Base-by-base conservation (phyloP, 345 rosid species). In the Erucastrum elatum region DNA sequence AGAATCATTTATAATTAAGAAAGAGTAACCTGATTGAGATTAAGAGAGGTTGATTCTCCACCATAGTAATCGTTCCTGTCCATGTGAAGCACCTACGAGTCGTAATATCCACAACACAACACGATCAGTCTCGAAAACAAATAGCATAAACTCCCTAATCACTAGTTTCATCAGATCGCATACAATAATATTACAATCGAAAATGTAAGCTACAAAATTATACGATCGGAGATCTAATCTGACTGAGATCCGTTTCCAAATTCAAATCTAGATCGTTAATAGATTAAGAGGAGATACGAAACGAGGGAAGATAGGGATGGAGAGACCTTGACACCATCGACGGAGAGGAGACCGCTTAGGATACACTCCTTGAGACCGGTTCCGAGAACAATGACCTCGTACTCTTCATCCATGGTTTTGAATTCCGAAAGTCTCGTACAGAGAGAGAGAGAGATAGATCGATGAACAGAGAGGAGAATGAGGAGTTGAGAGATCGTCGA, bases 291-390 rank as follows among this genome's bases (percentile, higher is more conserved):
- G 59, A 46, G 16, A 64, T 37, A 35, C 3, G 41, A 77, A 65
- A 15, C 59, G 4, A 64, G 21, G 29, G 79, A 30, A n/a, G n/a
- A n/a, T n/a, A n/a, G n/a, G n/a, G n/a, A n/a, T 12, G 1, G 44
- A 51, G 34, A 49, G 84, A 90, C 97, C 88, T 93, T 95, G 89
- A 91, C 94, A 33, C 98, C 98, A 84, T 90, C 87, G 31, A 92
- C 97, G 53, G 95, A 95, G 68, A 95, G 94, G 68, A 95, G 93
- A 17, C 98, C 98, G 4, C 97, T 92, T 80, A 90, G 97, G 70
- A 94, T 94, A 85, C 98, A 94, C 83, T 94, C 94, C 76, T 94
- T 94, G 79, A 92, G 97, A 72, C 97, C 97, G 3, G 94, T 94
- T 9, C 97, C 98, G 12, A 92, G 92, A 70, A 94, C 97, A 31